Percentiles rank a stretch among this genome's conserved stretches.
These are phyloP conservation scores for Phialocephala sp. DNA, from an alignment of 2,329 filamentous ascomycete species.

Conservation along the genomic window DNA sequence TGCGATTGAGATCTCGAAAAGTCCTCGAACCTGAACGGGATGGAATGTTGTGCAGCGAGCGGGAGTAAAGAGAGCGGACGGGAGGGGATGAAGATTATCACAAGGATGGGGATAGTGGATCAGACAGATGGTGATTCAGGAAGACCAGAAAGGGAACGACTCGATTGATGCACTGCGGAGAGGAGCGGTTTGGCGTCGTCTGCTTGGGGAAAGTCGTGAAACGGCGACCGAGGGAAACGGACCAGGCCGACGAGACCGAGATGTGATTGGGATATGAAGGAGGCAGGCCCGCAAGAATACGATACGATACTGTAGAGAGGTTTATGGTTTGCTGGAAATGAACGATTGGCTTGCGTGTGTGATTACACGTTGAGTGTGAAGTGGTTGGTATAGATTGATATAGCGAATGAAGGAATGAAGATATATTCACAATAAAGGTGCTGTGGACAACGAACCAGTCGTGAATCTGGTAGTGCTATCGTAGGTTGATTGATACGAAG, in stretches of 20 bases:
- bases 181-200: not conserved
- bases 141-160: constrained; percentile 10
- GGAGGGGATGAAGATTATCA: constrained; percentile 1
- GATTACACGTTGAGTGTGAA: not conserved
- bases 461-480: not conserved
- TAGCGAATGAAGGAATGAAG: constrained; percentile 3
- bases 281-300: not conserved
- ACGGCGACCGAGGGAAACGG: constrained; percentile 9
- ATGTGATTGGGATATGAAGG: constrained; percentile 1
- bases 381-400: not conserved
- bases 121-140: constrained; percentile 26
- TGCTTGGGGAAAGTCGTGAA: constrained; percentile 7
- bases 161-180: constrained; percentile 1
- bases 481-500: not conserved
- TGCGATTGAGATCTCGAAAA: not conserved
- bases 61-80: not conserved
- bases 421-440: not conserved
- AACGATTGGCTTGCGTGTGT: not conserved
- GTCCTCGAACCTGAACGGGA: not conserved
- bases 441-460: not conserved
- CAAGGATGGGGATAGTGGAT: constrained; percentile 12
- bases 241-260: not conserved
- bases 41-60: constrained; percentile 9
- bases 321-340: not conserved
- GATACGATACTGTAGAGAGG: not conserved